Evolutionary conservation across 2,329 filamentous ascomycete species (phyloP).

Genomic region (Colletotrichum aenigma): DNA sequence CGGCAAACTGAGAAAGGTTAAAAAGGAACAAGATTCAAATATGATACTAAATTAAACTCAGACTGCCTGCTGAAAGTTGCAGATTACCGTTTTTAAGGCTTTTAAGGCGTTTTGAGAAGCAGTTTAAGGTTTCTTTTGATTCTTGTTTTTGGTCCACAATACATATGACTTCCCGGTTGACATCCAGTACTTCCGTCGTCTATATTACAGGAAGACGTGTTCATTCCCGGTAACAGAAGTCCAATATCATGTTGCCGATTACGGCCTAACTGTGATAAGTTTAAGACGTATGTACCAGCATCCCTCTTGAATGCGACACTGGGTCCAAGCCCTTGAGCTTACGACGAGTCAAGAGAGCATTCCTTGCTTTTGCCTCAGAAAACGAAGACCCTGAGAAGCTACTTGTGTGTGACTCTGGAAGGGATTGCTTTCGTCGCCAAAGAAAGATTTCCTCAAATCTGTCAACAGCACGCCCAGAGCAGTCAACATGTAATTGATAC

Average conservation of each 20-base stretch:
- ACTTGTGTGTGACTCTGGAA: neutral
- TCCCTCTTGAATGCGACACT: too few species aligned
- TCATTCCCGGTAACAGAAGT: accelerated
- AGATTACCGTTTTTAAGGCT: neutral
- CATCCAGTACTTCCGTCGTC: too few species aligned
- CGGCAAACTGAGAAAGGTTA: too few species aligned
- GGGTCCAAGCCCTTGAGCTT: too few species aligned
- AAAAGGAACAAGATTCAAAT: too few species aligned
- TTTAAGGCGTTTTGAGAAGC: neutral
- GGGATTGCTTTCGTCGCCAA: neutral
- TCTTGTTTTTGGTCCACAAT: too few species aligned
- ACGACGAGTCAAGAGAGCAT: too few species aligned
- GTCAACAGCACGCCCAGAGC: too few species aligned
- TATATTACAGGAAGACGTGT: accelerated
- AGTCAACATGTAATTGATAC: neutral
- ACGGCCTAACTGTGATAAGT: neutral
- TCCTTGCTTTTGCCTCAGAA: too few species aligned
- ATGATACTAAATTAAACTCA: neutral
- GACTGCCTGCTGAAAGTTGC: neutral
- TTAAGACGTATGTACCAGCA: neutral
- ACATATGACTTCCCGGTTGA: too few species aligned
- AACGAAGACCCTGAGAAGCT: neutral
- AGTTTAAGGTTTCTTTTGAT: too few species aligned
- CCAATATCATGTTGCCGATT: neutral
- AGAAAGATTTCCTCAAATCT: neutral